A percentile compares a stretch with the other conserved stretches of the same genome.
Evolutionary conservation across 352 stramenopile genomes (phyloP).

Genomic region (Globisporangium perplexum): DNA sequence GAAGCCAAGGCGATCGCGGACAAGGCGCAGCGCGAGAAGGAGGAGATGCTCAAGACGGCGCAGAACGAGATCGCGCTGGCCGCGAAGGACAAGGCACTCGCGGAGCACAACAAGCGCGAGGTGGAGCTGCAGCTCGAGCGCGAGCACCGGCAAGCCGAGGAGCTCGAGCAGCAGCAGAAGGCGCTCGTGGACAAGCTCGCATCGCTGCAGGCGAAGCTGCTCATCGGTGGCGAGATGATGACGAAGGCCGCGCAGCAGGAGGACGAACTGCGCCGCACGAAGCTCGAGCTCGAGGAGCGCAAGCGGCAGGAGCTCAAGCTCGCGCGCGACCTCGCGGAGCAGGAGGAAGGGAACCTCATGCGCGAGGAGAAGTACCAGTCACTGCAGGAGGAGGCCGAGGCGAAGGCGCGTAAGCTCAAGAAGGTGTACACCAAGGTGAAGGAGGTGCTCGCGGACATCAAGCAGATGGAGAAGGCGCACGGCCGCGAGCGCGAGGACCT

Average conservation of each 20-base stretch:
- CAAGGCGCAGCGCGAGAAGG: constrained; percentile 69
- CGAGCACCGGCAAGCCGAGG: constrained; percentile 72
- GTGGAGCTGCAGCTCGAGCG: constrained; percentile 81
- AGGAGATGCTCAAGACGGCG: constrained; percentile 63
- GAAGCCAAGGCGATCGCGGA: constrained; percentile 66
- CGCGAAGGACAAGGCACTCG: constrained; percentile 77
- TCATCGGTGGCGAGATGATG: constrained; percentile 92
- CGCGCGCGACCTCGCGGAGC: constrained; percentile 89
- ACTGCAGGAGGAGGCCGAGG: constrained; percentile 91
- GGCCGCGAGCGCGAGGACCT: constrained; percentile 90
- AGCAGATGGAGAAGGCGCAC: constrained; percentile 93
- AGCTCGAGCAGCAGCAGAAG: constrained; percentile 68
- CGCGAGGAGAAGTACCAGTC: constrained; percentile 89
- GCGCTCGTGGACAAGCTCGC: constrained; percentile 84
- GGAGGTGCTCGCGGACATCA: constrained; percentile 87
- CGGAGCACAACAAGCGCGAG: constrained; percentile 86
- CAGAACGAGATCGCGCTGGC: constrained; percentile 61
- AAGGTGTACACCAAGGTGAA: constrained; percentile 93
- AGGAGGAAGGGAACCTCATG: constrained; percentile 92
- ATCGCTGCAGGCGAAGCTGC: constrained; percentile 89
- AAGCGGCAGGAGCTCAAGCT: constrained; percentile 81
- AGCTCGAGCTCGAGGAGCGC: constrained; percentile 91
- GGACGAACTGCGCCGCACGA: constrained; percentile 88
- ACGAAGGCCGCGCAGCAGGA: constrained; percentile 94
- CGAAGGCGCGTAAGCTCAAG: constrained; percentile 96